Base-by-base conservation (phyloP, 1,284 basidiomycete genomes). In the Paramarasmius palmivorus region DNA sequence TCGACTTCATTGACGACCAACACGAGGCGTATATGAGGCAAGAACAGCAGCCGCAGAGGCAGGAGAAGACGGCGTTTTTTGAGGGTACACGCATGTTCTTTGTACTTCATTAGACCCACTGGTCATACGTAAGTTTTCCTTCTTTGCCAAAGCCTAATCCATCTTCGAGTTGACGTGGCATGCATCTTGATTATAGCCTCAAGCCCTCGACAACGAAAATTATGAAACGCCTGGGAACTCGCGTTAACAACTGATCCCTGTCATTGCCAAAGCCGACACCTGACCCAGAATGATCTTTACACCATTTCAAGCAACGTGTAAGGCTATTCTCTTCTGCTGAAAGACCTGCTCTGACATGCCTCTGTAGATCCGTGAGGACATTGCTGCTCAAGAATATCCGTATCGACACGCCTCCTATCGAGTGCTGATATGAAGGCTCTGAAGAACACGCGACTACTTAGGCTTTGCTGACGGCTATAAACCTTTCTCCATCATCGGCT, bases 1-100 rank as follows among this genome's bases (percentile, higher is more conserved):
- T 99, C 68, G 96, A 99, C 73, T 99, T 99, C 72, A 94, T 99
- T 65, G 97, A 99, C 71, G 97, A 99, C 79, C 96, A 99, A 77
- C 96, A 99, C 71, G 97, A 99, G 74, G 90, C 92, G 29, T 99
- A 96, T 76, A 98, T 99, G 96, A 86, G 96, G 55, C 96, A 99
- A 75, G 96, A 99, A 75, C 97, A 99, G 75, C 97, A 99, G 73
- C 97, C 97, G 9, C 86, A 93, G 74, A 83, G 97, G 56, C 79
- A 75, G 57, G 92, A 96, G 64, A 98, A 98, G 81, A 92, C 90
- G 44, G 96, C 99, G n/a, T n/a, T n/a, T n/a, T 76, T 77, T 98
- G 61, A 79, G 96, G 49, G 95, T 99, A 8, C 96, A 99, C 68
- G 95, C 95, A 1, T 99, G 97, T 73, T n/a, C n/a, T n/a, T 73